Percentiles rank a stretch among this genome's conserved stretches.
These are phyloP conservation scores for Epithemia pelagica DNA, from an alignment of 108 stramenopile species.

Conservation along the genomic window DNA sequence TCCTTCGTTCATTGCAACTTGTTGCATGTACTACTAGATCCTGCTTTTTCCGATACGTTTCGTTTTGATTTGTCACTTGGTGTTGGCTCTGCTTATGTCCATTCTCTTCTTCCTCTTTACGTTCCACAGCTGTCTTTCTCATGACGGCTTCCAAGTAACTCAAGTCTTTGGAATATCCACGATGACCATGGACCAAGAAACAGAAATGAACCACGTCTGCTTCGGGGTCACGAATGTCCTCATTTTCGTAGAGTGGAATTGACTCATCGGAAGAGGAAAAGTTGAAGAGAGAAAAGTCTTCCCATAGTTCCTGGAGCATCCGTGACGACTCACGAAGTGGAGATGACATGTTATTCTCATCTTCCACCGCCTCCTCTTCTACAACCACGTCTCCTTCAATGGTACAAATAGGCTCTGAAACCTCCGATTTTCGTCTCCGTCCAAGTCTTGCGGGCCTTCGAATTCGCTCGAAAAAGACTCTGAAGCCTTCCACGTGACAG, in stretches of 20 bases:
- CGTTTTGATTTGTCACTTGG: not conserved
- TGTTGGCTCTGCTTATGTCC: not conserved
- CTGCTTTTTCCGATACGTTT: slow-evolving; percentile 2
- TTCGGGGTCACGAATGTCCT: not conserved
- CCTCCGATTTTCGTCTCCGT: not conserved
- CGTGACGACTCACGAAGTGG: not conserved
- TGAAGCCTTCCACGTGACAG: not conserved
- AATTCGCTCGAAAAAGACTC: not conserved
- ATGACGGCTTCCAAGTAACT: slow-evolving; percentile 35
- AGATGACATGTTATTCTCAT: not conserved
- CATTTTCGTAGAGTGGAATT: not conserved
- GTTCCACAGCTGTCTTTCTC: slow-evolving; percentile 10
- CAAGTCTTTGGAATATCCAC: slow-evolving; percentile 38
- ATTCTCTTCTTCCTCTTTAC: slow-evolving; percentile 3
- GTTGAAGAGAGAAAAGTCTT: not conserved
- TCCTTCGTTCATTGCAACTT: slow-evolving; percentile 69
- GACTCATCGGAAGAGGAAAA: not conserved
- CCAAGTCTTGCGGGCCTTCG: not conserved
- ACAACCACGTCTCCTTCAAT: not conserved
- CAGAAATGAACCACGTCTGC: slow-evolving; percentile 35
- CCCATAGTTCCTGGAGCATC: not conserved
- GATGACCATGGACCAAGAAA: slow-evolving; percentile 52
- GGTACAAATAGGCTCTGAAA: not conserved
- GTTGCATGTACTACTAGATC: slow-evolving; percentile 59
- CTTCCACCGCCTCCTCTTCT: not conserved